These are phyloP conservation scores for Endothia cerciana DNA, from an alignment of 2,329 filamentous ascomycete species.

Conservation along the genomic window DNA sequence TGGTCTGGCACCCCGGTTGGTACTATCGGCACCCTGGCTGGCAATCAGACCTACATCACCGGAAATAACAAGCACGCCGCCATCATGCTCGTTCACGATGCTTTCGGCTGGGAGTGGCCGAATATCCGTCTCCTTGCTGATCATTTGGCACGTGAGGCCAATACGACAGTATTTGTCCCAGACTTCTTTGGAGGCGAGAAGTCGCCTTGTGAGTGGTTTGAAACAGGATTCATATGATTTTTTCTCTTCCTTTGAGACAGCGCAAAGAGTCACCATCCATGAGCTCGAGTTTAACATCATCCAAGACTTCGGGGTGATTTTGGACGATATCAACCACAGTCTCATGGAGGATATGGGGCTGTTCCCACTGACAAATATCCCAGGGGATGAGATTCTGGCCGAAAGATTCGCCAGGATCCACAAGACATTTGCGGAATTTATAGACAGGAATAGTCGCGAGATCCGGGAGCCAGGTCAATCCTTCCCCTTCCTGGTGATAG, in stretches of 20 bases:
- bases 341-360: neutral
- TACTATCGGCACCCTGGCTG: neutral
- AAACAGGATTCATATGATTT: neutral
- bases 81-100: slow-evolving; percentile 54
- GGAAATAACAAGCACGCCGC: slow-evolving; percentile 44
- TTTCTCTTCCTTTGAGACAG: neutral
- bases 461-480: slow-evolving; percentile 10
- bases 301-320: neutral
- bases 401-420: neutral
- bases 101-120: slow-evolving; percentile 53
- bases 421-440: neutral
- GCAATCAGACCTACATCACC: slow-evolving; percentile 42
- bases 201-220: neutral
- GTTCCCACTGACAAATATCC: neutral
- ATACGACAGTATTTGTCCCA: slow-evolving; percentile 51
- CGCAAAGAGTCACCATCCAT: no score
- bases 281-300: no score
- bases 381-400: neutral
- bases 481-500: neutral
- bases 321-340: neutral
- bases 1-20: slow-evolving; percentile 1
- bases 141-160: slow-evolving; percentile 48
- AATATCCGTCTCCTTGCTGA: slow-evolving; percentile 55
- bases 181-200: slow-evolving; percentile 47
- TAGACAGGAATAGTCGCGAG: neutral